These are phyloP conservation scores for Pichia rugopelliculosa DNA, from an alignment of 805 yeast species.

Conservation along the genomic window DNA sequence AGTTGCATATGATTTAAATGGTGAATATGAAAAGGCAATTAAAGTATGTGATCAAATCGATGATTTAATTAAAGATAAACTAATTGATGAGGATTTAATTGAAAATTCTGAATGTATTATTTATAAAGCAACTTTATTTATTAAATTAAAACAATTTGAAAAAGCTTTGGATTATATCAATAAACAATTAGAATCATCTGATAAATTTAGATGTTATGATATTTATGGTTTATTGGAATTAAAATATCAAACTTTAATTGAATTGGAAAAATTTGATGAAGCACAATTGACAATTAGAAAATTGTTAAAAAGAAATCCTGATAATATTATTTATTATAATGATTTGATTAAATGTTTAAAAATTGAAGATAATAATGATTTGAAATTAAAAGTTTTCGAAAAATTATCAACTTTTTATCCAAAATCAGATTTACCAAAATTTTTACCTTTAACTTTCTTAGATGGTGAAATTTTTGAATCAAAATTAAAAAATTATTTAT, in stretches of 20 bases:
- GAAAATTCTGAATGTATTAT: slow-evolving; percentile 79
- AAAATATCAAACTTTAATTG: slow-evolving; percentile 55
- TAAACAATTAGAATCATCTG: slow-evolving; percentile 17
- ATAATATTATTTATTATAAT: slow-evolving; percentile 56
- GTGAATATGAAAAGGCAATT: slow-evolving; percentile 61
- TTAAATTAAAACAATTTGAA: slow-evolving; percentile 53
- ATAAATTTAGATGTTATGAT: slow-evolving; percentile 13
- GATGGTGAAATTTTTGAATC: slow-evolving; percentile 36
- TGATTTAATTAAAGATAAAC: slow-evolving; percentile 58
- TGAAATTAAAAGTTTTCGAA: slow-evolving; percentile 56
- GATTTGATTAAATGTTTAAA: slow-evolving; percentile 61
- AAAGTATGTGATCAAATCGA: slow-evolving; percentile 71
- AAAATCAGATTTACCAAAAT: slow-evolving; percentile 70
- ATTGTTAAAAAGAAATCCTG: slow-evolving; percentile 81
- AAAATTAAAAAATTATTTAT: slow-evolving; percentile 47
- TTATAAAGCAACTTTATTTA: slow-evolving; percentile 62
- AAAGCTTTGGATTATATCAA: slow-evolving; percentile 57
- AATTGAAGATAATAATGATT: slow-evolving; percentile 37
- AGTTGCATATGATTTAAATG: slow-evolving; percentile 71
- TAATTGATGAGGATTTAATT: slow-evolving; percentile 56
- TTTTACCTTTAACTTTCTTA: slow-evolving; percentile 70
- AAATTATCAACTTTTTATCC: slow-evolving; percentile 69
- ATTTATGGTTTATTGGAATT: slow-evolving; percentile 50
- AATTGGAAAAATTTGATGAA: slow-evolving; percentile 42
- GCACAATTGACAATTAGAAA: slow-evolving; percentile 64